phyloP scores from a whole-genome alignment of 1,139 yeast genomes.

The Kodamaea sp. region DNA sequence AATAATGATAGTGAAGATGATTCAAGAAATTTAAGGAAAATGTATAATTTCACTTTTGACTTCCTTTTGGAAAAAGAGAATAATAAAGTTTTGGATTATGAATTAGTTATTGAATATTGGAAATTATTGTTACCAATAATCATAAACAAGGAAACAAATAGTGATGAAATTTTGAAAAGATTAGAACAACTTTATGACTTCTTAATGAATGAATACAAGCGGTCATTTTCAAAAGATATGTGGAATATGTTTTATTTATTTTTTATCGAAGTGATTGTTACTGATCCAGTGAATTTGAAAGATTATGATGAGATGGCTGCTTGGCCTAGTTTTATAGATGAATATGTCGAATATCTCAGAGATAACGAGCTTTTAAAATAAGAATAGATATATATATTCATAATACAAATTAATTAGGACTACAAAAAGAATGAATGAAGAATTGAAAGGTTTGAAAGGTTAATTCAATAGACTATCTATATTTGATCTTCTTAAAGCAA shows the following conservation, averaged over 20 bases:
- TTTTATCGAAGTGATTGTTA: slow-evolving; percentile 45
- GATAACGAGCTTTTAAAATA: slow-evolving; percentile 22
- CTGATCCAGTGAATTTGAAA: slow-evolving; percentile 46
- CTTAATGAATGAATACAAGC: slow-evolving; percentile 33
- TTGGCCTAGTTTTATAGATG: slow-evolving; percentile 91
- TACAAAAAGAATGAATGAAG: not conserved
- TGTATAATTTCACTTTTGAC: slow-evolving; percentile 70
- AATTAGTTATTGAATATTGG: slow-evolving; percentile 79
- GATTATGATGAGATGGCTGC: slow-evolving; percentile 76
- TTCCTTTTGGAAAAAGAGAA: slow-evolving; percentile 59
- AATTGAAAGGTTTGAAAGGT: not conserved
- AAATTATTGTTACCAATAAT: slow-evolving; percentile 47
- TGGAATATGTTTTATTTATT: slow-evolving; percentile 85
- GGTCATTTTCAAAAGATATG: slow-evolving; percentile 61
- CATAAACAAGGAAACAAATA: slow-evolving; percentile 6
- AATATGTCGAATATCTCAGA: slow-evolving; percentile 62
- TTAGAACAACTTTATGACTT: slow-evolving; percentile 54
- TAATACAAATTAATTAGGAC: not conserved
- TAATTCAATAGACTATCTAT: slow-evolving; percentile 41
- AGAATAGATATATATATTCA: not conserved
- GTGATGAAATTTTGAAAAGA: slow-evolving; percentile 15
- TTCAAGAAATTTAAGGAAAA: slow-evolving; percentile 40
- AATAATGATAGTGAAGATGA: slow-evolving; percentile 4
- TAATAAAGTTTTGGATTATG: slow-evolving; percentile 56
- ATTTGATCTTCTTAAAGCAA: slow-evolving; percentile 43